Evolutionary conservation across 2,329 filamentous ascomycete genomes (phyloP), one percentile per base, ranked within the genome.

Genomic region (Hortaea werneckii): DNA sequence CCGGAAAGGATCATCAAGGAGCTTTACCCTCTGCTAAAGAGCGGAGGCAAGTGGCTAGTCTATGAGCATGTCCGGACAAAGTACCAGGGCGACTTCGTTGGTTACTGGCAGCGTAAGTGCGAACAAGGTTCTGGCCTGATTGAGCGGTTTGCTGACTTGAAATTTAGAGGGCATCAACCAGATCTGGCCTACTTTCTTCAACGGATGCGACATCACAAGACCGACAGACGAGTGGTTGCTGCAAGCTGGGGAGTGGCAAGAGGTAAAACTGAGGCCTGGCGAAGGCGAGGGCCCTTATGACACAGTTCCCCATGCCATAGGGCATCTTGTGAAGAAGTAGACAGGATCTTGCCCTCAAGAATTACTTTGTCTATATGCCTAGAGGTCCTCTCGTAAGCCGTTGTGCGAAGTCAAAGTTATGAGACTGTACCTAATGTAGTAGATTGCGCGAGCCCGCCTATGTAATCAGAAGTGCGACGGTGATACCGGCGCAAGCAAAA

Each of bases 41-140:
- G 75, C 5, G 79, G 79, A 5, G 79, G 79, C 0, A 65, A 73
- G 34, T 82, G 78, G 78, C 78, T 80, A 50, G 70, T 78, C 1
- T 82, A 74, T 53, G 79, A 83, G 65, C 79, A 83, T 54, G 76
- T 83, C 35, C 55, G 49, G 53, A 65, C 63, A 35, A 64, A 62
- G 49, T 62, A 58, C 45, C 47, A 50, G 37, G 48, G 52, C 1
- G 48, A 62, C 7, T 60, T 65, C 48, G 61, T 64, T 6, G 56
- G 42, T 2, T 54, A 53, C 44, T 66, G 63, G 63, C 62, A 65
- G 44, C 50, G 63, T 65, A 40, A 51, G 28, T 32, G 6, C 28
- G 9, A 5, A 1, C 10, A 38, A 9, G 20, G 5, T 30, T 11
- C 32, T 35, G 4, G 9, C 9, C n/a, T 35, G 2, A 35, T 20